Evolutionary conservation across 352 stramenopile genomes (phyloP).

Genomic region (Phytophthora sojae): DNA sequence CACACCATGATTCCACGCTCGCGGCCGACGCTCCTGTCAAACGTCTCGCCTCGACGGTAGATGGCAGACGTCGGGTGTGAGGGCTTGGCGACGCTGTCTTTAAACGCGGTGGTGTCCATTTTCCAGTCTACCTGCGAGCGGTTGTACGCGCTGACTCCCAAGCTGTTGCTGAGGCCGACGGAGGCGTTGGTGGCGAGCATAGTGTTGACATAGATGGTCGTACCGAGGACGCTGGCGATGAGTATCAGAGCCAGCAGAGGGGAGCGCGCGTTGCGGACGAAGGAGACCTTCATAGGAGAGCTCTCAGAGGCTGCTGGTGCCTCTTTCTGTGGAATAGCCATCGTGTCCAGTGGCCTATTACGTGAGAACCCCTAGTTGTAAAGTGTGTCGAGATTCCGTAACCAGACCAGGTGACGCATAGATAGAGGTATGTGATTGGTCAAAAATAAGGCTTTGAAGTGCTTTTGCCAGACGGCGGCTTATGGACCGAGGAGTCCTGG

Average conservation of each 20-base stretch:
- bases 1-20: slow-evolving; percentile 31
- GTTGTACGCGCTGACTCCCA: slow-evolving; percentile 17
- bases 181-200: slow-evolving; percentile 20
- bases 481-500: no score
- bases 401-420: no score
- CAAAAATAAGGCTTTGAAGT: no score
- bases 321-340: neutral
- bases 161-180: slow-evolving; percentile 25
- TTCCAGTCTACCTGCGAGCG: slow-evolving; percentile 23
- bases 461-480: no score
- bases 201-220: slow-evolving; percentile 34
- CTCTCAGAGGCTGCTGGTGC: neutral
- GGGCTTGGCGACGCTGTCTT: slow-evolving; percentile 8
- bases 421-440: no score
- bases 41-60: slow-evolving; percentile 18
- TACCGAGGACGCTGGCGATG: slow-evolving; percentile 7
- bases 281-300: neutral
- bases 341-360: no score
- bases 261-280: neutral
- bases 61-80: slow-evolving; percentile 15
- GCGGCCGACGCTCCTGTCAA: slow-evolving; percentile 28
- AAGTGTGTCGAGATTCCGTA: no score
- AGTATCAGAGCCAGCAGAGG: slow-evolving; percentile 9
- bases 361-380: no score
- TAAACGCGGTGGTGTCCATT: slow-evolving; percentile 27